These are phyloP conservation scores for Spergularia bocconei DNA, from an alignment of 148 eudicot species.

Conservation along the genomic window DNA sequence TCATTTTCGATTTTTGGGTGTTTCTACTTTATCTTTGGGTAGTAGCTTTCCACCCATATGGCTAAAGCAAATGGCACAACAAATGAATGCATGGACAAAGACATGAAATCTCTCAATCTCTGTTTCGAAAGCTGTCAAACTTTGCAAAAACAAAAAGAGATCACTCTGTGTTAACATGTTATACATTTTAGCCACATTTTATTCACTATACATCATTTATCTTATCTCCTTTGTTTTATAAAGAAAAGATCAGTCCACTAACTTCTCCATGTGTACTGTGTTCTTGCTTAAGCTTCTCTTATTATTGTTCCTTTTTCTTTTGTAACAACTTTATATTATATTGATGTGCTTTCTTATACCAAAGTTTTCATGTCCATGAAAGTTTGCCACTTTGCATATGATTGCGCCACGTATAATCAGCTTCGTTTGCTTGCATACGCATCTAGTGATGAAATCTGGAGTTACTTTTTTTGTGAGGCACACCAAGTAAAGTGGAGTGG, in stretches of 20 bases:
- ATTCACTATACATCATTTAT: not conserved
- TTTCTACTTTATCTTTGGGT: too few species aligned
- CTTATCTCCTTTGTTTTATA: not conserved
- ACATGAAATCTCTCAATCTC: too few species aligned
- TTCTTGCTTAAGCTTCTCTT: not conserved
- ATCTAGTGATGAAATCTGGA: conserved; percentile 18
- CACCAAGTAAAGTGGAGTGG: conserved; percentile 43
- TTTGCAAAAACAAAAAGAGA: too few species aligned
- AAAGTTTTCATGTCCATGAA: not conserved
- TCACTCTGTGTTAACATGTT: too few species aligned
- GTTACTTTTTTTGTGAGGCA: not conserved
- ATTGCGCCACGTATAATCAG: conserved; percentile 36
- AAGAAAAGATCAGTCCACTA: conserved; percentile 4
- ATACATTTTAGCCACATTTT: not conserved
- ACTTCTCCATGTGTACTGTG: not conserved
- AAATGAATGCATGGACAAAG: too few species aligned
- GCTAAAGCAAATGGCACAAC: too few species aligned
- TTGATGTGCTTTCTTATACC: not conserved
- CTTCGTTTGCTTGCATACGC: conserved; percentile 16
- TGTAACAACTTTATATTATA: not conserved
- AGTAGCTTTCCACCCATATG: too few species aligned
- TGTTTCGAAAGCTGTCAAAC: too few species aligned
- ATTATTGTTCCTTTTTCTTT: not conserved
- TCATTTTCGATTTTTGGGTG: too few species aligned
- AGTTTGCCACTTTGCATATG: conserved; percentile 10